Conservation (phyloP, 2,329 filamentous ascomycete species). For the Sporothrix mexicana region DNA sequence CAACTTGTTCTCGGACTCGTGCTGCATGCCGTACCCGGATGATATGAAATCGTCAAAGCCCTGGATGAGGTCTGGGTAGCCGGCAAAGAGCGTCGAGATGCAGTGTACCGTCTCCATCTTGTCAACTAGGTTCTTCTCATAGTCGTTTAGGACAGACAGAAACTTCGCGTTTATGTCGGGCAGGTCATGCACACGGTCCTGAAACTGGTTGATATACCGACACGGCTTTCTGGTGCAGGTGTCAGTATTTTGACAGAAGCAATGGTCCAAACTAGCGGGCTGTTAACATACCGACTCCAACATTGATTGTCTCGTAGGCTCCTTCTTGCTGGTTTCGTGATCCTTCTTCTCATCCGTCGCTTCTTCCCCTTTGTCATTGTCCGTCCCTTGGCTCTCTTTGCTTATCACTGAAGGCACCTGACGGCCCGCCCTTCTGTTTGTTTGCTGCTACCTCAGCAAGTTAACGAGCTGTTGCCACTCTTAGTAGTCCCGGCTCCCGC, state of each 20-base stretch:
- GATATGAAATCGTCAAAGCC: background rate
- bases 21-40: background rate
- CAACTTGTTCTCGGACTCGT: background rate
- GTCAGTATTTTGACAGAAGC: background rate
- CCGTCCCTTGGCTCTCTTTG: too few relatives aligned
- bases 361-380: too few relatives aligned
- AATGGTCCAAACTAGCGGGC: background rate
- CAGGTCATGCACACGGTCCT: background rate
- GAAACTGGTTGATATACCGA: background rate
- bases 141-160: background rate
- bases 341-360: too few relatives aligned
- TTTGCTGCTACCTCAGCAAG: background rate
- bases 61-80: background rate
- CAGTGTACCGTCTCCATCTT: background rate
- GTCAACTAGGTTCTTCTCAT: background rate
- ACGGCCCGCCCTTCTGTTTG: background rate
- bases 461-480: background rate
- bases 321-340: too few relatives aligned
- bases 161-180: background rate
- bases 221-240: background rate
- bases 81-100: background rate
- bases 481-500: background rate
- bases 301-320: background rate
- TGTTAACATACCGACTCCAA: background rate
- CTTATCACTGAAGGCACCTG: too few relatives aligned